Conservation (phyloP, 148 eudicot species). For the Heliamphora exappendiculata region DNA sequence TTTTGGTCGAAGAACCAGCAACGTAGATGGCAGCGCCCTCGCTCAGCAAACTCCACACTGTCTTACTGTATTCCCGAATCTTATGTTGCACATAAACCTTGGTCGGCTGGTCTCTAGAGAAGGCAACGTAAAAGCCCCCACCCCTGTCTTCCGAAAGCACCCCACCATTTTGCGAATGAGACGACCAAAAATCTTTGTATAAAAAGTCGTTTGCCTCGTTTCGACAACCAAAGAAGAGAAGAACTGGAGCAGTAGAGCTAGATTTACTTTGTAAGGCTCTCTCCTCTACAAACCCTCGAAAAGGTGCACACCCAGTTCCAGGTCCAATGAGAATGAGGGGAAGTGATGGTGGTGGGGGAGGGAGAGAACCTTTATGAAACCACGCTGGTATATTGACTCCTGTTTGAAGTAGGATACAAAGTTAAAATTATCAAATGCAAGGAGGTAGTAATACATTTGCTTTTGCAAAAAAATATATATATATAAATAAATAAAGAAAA, state of each 20-base stretch:
- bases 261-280: constrained; percentile 49
- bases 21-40: constrained; percentile 68
- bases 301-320: constrained; percentile 95
- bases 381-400: constrained; percentile 63
- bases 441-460: neutral
- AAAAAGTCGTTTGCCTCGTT: constrained; percentile 59
- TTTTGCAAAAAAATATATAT: too few species aligned
- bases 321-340: constrained; percentile 93
- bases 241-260: constrained; percentile 52
- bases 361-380: constrained; percentile 81
- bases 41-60: constrained; percentile 53
- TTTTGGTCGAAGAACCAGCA: constrained; percentile 83
- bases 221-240: constrained; percentile 90
- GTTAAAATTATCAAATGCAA: neutral
- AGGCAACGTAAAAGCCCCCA: constrained; percentile 84
- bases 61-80: constrained; percentile 54
- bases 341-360: constrained; percentile 72
- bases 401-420: constrained; percentile 19
- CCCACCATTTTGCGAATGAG: constrained; percentile 46
- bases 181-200: constrained; percentile 69
- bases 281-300: constrained; percentile 74
- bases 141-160: constrained; percentile 75
- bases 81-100: constrained; percentile 90
- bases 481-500: too few species aligned
- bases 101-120: constrained; percentile 73